A percentile compares a stretch with the other conserved stretches of the same genome.
Conservation (phyloP, 2,329 filamentous ascomycete genomes). For the Ceratocystis colombiana region DNA sequence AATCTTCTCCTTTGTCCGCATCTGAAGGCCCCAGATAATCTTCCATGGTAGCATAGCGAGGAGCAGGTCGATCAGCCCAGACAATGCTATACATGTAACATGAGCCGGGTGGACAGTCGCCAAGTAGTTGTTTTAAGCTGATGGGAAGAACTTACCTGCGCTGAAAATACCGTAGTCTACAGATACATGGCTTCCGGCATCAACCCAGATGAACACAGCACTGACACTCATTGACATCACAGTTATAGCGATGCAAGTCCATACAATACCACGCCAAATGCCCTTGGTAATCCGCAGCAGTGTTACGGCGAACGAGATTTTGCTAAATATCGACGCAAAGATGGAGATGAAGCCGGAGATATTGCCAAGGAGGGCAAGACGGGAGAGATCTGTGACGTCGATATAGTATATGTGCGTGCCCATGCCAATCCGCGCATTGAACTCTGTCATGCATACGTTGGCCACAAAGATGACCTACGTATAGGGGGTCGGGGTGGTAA, state of each 20-base stretch:
- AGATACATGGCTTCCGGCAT: slow-evolving; percentile 11
- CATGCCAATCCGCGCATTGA: slow-evolving; percentile 25
- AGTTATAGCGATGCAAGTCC: slow-evolving; percentile 29
- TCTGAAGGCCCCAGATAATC: slow-evolving; percentile 35
- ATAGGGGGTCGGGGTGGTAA: background rate
- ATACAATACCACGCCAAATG: slow-evolving; percentile 26
- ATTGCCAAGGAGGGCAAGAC: slow-evolving; percentile 26
- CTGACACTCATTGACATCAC: slow-evolving; percentile 28
- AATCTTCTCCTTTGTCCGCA: slow-evolving; percentile 36
- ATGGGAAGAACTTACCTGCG: slow-evolving; percentile 21
- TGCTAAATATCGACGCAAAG: slow-evolving; percentile 30
- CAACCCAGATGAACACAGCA: slow-evolving; percentile 27
- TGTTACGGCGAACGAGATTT: slow-evolving; percentile 32
- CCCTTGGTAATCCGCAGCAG: slow-evolving; percentile 29
- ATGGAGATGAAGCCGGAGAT: slow-evolving; percentile 28
- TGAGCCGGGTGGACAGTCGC: background rate
- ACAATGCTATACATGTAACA: slow-evolving; percentile 29
- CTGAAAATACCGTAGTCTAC: slow-evolving; percentile 27
- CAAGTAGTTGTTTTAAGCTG: background rate
- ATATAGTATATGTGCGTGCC: slow-evolving; percentile 26
- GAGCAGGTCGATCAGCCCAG: slow-evolving; percentile 35
- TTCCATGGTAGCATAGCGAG: slow-evolving; percentile 37
- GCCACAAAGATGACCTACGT: slow-evolving; percentile 24
- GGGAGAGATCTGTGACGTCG: slow-evolving; percentile 1
- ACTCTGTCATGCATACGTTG: slow-evolving; percentile 23